phyloP scores from a whole-genome alignment of 768 basidiomycete species.

The Russula lepida region DNA sequence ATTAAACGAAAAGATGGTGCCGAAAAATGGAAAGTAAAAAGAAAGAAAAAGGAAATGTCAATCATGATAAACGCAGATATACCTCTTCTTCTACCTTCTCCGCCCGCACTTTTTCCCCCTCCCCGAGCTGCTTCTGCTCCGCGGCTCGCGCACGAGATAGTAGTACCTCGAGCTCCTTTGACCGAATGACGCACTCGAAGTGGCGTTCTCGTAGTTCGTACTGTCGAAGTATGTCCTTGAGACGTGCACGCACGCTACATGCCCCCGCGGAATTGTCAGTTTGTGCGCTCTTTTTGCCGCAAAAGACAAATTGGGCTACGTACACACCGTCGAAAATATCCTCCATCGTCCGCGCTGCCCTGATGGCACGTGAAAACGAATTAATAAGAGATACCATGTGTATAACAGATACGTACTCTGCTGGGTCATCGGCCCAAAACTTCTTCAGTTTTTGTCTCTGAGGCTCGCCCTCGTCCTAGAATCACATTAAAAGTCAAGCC shows the following conservation, averaged over 20 bases:
- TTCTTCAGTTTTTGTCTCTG: slow-evolving; percentile 63
- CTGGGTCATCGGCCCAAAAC: slow-evolving; percentile 68
- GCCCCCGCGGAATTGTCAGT: not conserved
- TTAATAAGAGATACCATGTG: not conserved
- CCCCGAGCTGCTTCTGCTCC: slow-evolving; percentile 77
- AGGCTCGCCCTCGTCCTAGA: slow-evolving; percentile 47
- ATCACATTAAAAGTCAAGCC: not conserved
- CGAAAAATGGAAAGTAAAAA: too few relatives aligned
- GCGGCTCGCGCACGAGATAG: slow-evolving; percentile 81
- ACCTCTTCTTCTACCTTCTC: slow-evolving; percentile 73
- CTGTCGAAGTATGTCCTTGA: slow-evolving; percentile 80
- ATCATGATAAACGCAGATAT: slow-evolving; percentile 22
- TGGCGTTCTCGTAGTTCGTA: slow-evolving; percentile 88
- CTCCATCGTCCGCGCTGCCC: slow-evolving; percentile 66
- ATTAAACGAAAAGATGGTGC: too few relatives aligned
- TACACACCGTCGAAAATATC: slow-evolving; percentile 84
- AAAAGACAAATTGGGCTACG: slow-evolving; percentile 28
- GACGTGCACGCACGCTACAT: slow-evolving; percentile 67
- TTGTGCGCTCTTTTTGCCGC: not conserved
- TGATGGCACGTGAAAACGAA: slow-evolving; percentile 24
- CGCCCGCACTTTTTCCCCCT: slow-evolving; percentile 60
- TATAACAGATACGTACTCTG: slow-evolving; percentile 45
- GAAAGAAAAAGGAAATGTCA: slow-evolving; percentile 9
- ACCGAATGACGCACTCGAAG: slow-evolving; percentile 87
- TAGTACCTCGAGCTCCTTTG: slow-evolving; percentile 84